Conservation (phyloP, 768 basidiomycete genomes). For the Lactifluus subvellereus region DNA sequence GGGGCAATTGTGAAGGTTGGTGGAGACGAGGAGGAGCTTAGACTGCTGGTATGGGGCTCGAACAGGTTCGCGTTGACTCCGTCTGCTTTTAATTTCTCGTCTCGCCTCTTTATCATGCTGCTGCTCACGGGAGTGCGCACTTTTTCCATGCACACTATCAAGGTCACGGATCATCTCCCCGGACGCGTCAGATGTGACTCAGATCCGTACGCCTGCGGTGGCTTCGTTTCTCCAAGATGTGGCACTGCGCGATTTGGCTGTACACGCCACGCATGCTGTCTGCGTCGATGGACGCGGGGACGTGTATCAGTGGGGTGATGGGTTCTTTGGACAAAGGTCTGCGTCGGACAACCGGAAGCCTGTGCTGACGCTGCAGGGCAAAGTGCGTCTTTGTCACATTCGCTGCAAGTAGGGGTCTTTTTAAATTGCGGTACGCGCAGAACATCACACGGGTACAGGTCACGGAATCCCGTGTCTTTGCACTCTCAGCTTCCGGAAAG, state of each 20-base stretch:
- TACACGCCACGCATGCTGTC: constrained; percentile 62
- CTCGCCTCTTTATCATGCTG: not conserved
- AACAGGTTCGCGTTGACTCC: constrained; percentile 46
- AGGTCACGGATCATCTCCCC: constrained; percentile 47
- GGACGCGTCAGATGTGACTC: constrained; percentile 34
- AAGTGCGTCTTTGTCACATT: constrained; percentile 40
- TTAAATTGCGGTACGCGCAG: constrained; percentile 33
- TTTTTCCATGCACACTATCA: not conserved
- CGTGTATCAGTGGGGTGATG: constrained; percentile 79
- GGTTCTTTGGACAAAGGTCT: constrained; percentile 40
- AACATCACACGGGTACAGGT: constrained; percentile 61
- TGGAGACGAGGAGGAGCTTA: constrained; percentile 37
- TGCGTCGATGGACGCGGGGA: constrained; percentile 77
- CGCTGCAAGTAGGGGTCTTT: not conserved
- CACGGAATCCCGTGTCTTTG: constrained; percentile 60
- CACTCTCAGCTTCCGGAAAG: constrained; percentile 69
- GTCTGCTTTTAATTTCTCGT: not conserved
- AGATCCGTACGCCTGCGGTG: constrained; percentile 45
- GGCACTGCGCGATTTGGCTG: constrained; percentile 65
- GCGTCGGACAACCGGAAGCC: constrained; percentile 34
- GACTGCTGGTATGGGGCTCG: constrained; percentile 61
- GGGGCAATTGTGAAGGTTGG: not conserved
- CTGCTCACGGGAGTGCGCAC: not conserved
- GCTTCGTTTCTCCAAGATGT: constrained; percentile 57
- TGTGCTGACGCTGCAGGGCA: constrained; percentile 53